These are phyloP conservation scores for Kwoniella shandongensis DNA, from an alignment of 768 basidiomycete genomes.

Conservation along the genomic window DNA sequence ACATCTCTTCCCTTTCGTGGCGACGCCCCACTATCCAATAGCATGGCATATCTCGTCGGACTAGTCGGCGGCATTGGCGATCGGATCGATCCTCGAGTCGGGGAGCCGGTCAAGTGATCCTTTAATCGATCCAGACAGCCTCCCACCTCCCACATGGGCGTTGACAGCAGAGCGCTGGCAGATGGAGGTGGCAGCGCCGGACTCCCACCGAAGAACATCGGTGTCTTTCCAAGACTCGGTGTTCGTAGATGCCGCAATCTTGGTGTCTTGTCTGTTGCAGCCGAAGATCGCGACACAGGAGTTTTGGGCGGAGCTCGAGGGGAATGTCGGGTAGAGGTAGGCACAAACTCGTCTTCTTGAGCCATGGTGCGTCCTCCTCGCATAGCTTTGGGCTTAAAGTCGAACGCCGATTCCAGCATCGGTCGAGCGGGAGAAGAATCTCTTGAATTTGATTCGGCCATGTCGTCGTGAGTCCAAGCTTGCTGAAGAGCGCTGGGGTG, in stretches of 20 bases:
- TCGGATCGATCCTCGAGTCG: constrained; percentile 15
- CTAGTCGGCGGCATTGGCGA: constrained; percentile 27
- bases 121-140: constrained; percentile 29
- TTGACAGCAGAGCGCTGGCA: constrained; percentile 22
- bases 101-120: constrained; percentile 21
- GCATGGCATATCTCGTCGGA: constrained; percentile 32
- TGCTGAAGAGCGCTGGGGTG: constrained; percentile 36
- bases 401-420: constrained; percentile 38
- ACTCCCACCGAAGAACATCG: constrained; percentile 24
- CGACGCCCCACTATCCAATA: constrained; percentile 24
- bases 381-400: constrained; percentile 33
- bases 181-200: constrained; percentile 27
- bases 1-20: constrained; percentile 23
- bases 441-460: constrained; percentile 8
- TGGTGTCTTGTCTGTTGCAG: constrained; percentile 26
- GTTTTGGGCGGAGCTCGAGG: constrained; percentile 39
- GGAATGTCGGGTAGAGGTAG: constrained; percentile 12
- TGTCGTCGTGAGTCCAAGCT: constrained; percentile 44
- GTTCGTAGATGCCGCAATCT: constrained; percentile 15
- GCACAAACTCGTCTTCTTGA: constrained; percentile 27
- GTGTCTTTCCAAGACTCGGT: constrained; percentile 18
- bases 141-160: constrained; percentile 31
- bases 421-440: constrained; percentile 21
- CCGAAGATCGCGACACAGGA: constrained; percentile 38
- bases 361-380: background rate